Evolutionary conservation across 2,329 filamentous ascomycete genomes (phyloP).

Genomic region (Diaporthe australafricana): DNA sequence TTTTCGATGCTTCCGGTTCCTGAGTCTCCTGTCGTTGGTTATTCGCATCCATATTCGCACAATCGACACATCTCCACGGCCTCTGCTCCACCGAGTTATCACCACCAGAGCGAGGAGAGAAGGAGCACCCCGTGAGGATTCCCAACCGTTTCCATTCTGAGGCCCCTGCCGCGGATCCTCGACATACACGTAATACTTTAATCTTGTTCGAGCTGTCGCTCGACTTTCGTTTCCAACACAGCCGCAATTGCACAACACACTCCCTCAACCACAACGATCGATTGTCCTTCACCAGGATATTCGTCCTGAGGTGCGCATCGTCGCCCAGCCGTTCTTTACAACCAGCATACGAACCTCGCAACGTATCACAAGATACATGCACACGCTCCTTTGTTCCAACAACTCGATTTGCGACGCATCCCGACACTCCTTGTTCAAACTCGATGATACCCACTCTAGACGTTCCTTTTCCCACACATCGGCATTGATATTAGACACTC

Average conservation of each 20-base stretch:
- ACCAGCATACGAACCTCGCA: constrained; percentile 42
- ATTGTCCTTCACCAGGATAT: not conserved
- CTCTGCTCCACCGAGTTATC: constrained; percentile 47
- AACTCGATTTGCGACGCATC: constrained; percentile 41
- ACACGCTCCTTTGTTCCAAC: constrained; percentile 44
- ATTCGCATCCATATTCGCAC: constrained; percentile 45
- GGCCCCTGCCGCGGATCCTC: constrained; percentile 26
- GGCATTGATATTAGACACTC: constrained; percentile 46
- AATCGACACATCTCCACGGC: constrained; percentile 53
- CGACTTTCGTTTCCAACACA: constrained; percentile 41
- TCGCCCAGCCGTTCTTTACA: constrained; percentile 43
- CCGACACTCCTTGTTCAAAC: constrained; percentile 47
- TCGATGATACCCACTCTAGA: constrained; percentile 57
- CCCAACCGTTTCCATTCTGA: constrained; percentile 41
- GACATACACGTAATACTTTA: constrained; percentile 40
- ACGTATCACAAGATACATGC: constrained; percentile 47
- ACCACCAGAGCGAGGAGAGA: constrained; percentile 52
- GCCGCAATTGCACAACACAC: constrained; percentile 49
- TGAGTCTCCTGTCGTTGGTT: constrained; percentile 55
- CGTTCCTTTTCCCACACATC: constrained; percentile 52
- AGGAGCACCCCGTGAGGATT: constrained; percentile 37
- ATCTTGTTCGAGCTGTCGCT: constrained; percentile 45
- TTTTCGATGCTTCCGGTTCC: constrained; percentile 58
- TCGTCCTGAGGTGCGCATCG: not conserved
- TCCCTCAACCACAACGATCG: constrained; percentile 35